Conservation (phyloP, 805 yeast genomes). For the Kazachstania kunashirensis region DNA sequence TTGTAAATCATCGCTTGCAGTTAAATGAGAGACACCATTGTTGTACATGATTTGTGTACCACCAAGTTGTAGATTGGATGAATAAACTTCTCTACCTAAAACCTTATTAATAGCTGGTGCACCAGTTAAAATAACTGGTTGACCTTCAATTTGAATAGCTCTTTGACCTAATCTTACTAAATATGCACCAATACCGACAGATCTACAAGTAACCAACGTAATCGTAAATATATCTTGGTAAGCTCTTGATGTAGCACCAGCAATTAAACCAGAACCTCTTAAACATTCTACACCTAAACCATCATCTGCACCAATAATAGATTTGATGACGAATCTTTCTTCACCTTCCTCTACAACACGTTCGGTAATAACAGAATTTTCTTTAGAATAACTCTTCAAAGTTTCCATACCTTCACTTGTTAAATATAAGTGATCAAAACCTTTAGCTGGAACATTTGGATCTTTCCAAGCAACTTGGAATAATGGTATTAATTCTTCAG, state of each 20-base stretch:
- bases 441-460: conserved; percentile 63
- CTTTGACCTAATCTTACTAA: conserved; percentile 97
- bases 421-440: conserved; percentile 83
- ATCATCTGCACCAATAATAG: conserved; percentile 88
- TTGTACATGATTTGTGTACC: conserved; percentile 98
- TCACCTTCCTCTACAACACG: conserved; percentile 77
- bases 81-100: conserved; percentile 92
- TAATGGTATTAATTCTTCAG: conserved; percentile 86
- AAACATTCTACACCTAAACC: conserved; percentile 98
- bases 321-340: conserved; percentile 67
- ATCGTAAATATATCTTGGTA: conserved; percentile 95
- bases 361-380: conserved; percentile 60
- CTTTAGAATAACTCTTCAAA: conserved; percentile 50
- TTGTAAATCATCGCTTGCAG: conserved; percentile 93
- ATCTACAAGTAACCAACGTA: conserved; percentile 98
- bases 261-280: conserved; percentile 96
- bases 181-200: conserved; percentile 99
- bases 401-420: conserved; percentile 52
- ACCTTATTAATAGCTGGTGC: conserved; percentile 97
- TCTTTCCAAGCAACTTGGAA: conserved; percentile 92
- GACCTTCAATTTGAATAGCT: conserved; percentile 97
- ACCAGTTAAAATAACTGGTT: conserved; percentile 96
- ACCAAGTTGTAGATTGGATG: conserved; percentile 95
- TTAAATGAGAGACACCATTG: conserved; percentile 96
- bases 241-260: conserved; percentile 97